A percentile compares a stretch with the other conserved stretches of the same genome.
Conservation (phyloP, 2,329 filamentous ascomycete genomes). For the Phaeoacremonium minimum region DNA sequence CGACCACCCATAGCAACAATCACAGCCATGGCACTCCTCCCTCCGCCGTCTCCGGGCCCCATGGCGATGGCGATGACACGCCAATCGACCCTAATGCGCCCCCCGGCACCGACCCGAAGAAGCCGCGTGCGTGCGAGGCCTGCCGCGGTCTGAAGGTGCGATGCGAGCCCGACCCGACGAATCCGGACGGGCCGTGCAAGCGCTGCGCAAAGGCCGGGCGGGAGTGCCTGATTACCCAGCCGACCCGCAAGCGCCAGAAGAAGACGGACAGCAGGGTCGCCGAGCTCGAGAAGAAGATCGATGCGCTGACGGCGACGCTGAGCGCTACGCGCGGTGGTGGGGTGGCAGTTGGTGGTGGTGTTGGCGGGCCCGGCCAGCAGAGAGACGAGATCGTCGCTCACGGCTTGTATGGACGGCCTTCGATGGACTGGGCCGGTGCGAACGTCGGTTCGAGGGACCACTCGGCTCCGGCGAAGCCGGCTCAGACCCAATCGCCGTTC, state of each 20-base stretch:
- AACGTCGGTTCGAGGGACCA: neutral
- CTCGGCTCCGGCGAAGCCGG: slow-evolving; percentile 2
- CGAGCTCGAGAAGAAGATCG: slow-evolving; percentile 89
- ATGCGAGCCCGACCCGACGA: slow-evolving; percentile 69
- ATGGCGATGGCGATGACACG: slow-evolving; percentile 7
- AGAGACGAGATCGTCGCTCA: neutral
- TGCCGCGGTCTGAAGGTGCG: slow-evolving; percentile 77
- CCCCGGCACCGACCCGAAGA: slow-evolving; percentile 49
- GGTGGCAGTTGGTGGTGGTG: neutral
- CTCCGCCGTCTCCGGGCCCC: slow-evolving; percentile 1
- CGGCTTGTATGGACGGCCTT: neutral
- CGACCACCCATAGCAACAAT: neutral
- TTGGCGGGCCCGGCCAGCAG: neutral
- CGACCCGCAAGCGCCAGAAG: slow-evolving; percentile 75
- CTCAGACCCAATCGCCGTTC: slow-evolving; percentile 8
- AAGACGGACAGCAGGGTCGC: slow-evolving; percentile 87
- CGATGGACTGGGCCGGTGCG: neutral
- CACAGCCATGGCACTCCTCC: slow-evolving; percentile 7
- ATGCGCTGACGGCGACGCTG: slow-evolving; percentile 77
- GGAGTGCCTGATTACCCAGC: slow-evolving; percentile 72
- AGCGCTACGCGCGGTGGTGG: slow-evolving; percentile 44
- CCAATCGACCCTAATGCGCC: slow-evolving; percentile 7
- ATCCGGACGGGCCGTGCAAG: slow-evolving; percentile 61
- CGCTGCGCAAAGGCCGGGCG: slow-evolving; percentile 79
- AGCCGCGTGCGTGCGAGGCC: slow-evolving; percentile 69